Conservation (phyloP, 1,139 yeast genomes). For the Geotrichum citri-aurantii region DNA sequence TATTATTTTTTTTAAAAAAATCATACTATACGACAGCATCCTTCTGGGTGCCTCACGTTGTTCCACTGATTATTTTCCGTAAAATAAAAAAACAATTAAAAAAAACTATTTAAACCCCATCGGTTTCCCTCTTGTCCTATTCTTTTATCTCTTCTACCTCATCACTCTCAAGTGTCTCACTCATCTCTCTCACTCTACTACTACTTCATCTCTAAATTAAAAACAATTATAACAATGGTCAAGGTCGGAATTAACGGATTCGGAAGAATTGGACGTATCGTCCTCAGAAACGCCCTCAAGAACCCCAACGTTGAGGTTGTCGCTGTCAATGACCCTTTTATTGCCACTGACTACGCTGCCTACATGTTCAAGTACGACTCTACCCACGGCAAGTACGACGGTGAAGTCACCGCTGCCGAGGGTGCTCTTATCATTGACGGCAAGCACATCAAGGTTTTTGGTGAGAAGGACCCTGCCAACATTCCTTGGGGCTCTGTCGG, state of each 20-base stretch:
- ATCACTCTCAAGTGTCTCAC: not conserved
- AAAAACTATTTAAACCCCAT: slow-evolving; percentile 3
- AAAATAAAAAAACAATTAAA: not conserved
- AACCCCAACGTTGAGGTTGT: slow-evolving; percentile 69
- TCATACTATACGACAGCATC: too few relatives aligned
- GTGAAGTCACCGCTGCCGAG: slow-evolving; percentile 58
- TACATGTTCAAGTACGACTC: slow-evolving; percentile 88
- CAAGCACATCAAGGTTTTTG: slow-evolving; percentile 59
- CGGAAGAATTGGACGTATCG: slow-evolving; percentile 85
- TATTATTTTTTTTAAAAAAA: too few relatives aligned
- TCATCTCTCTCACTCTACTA: not conserved
- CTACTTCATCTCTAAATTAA: not conserved
- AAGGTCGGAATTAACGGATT: slow-evolving; percentile 79
- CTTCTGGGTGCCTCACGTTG: not conserved
- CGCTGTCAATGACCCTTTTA: slow-evolving; percentile 81
- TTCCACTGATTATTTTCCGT: not conserved
- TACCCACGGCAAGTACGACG: slow-evolving; percentile 72
- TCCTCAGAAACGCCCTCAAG: slow-evolving; percentile 66
- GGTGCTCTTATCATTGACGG: slow-evolving; percentile 60
- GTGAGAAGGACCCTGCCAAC: slow-evolving; percentile 70
- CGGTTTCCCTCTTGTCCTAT: not conserved
- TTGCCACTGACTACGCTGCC: slow-evolving; percentile 75
- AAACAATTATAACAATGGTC: slow-evolving; percentile 25
- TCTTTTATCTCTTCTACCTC: slow-evolving; percentile 1
- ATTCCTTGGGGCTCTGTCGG: slow-evolving; percentile 80